Base-by-base conservation (phyloP, 148 eudicot genomes). In the Vaccinium myrtillus region DNA sequence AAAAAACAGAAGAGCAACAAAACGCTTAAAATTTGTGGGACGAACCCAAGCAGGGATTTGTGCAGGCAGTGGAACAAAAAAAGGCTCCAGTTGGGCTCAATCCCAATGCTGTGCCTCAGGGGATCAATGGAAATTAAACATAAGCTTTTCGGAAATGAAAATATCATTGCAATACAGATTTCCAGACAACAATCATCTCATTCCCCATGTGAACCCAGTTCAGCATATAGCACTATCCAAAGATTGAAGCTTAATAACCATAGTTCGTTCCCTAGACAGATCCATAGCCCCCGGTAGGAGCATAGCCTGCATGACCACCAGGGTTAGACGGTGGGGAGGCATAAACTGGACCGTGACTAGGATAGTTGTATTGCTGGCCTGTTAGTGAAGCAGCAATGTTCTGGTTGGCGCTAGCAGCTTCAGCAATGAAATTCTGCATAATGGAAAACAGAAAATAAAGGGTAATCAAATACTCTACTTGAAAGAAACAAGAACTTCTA, bases 341-440 rank as follows among this genome's bases (percentile, higher is more conserved):
- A 71, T 89, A 87, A 2, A 61, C 82, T 16, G 87, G 86, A 59
- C 87, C 90, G 13, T 87, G 88, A 82, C 83, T 58, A 7, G 90
- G 86, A 75, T 84, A 90, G 19, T 88, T 85, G 71, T 87, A 87
- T 14, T 86, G 88, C 71, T 90, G 92, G 79, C 83, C 80, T 39
- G 87, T 46, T 58, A 87, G 89, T 67, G 81, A 78, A 10, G 73
- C 88, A 4, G 81, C 48, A 56, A 87, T 19, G 63, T 86, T 85
- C 86, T 90, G 89, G 58, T 87, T 78, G 50, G 74, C 50, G 19
- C 78, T 85, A 58, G 87, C 90, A 30, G 90, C 92, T 19, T 90
- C 92, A 80, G 91, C 90, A 56, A 90, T 76, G 71, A 77, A 87
- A 84, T 88, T 88, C 92, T 90, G 90, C 84, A 90, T 25, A 77